phyloP scores from a whole-genome alignment of 805 yeast species.

The Scheffersomyces coipomensis region DNA sequence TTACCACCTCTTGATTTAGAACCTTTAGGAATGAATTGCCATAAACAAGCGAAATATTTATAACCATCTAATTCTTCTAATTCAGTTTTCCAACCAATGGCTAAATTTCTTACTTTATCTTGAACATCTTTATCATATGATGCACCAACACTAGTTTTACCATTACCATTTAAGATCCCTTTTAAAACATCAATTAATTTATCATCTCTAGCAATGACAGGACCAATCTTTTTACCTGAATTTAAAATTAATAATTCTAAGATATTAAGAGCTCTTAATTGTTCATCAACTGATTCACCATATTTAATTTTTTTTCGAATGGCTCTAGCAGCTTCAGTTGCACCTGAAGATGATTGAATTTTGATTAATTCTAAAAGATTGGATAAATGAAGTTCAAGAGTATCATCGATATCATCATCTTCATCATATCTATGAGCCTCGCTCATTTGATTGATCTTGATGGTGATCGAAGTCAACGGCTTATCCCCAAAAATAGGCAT shows the following conservation, averaged over 20 bases:
- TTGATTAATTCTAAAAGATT: constrained; percentile 56
- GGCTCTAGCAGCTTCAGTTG: constrained; percentile 85
- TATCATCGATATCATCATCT: constrained; percentile 33
- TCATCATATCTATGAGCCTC: constrained; percentile 42
- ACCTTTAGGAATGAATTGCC: constrained; percentile 39
- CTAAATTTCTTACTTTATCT: constrained; percentile 48
- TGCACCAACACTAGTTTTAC: constrained; percentile 33
- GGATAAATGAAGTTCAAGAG: constrained; percentile 47
- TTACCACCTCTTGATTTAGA: constrained; percentile 9
- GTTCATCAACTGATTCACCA: constrained; percentile 61
- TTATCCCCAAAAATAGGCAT: constrained; percentile 45
- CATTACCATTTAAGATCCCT: constrained; percentile 42
- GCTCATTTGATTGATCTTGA: constrained; percentile 53
- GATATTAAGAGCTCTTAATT: constrained; percentile 56
- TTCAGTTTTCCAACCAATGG: constrained; percentile 67
- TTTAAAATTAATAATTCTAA: constrained; percentile 39
- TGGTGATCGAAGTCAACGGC: constrained; percentile 70
- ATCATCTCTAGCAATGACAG: constrained; percentile 60
- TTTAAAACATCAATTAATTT: constrained; percentile 64
- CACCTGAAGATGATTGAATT: constrained; percentile 33
- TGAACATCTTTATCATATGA: constrained; percentile 42
- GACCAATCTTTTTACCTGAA: constrained; percentile 42
- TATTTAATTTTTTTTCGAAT: constrained; percentile 85
- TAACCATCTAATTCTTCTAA: constrained; percentile 50
- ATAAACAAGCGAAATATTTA: constrained; percentile 46